Evolutionary conservation across 805 yeast genomes (phyloP), one percentile per base, ranked within the genome.

Genomic region (Barnettozyma sucrosica): DNA sequence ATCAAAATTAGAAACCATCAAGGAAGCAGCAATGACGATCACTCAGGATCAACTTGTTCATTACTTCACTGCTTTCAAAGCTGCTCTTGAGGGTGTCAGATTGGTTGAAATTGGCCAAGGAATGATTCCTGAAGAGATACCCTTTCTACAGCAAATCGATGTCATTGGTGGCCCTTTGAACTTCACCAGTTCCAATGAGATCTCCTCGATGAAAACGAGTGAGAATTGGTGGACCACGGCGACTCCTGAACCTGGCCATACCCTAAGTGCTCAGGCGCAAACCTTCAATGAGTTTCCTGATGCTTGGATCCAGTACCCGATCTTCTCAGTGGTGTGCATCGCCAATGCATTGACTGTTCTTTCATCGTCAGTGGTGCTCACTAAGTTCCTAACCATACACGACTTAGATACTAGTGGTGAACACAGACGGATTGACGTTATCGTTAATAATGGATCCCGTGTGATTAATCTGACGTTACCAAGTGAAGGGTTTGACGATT

Each of bases 91-190:
- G 9, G 54, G 66, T 11, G 61, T 69, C 7, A 53, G 62, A 11
- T 46, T 71, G 20, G 47, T 75, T 16, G 73, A 71, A 43, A 44
- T 74, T 8, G 76, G 74, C 5, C 61, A 64, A 48, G 76, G 75
- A 10, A 58, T 61, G 7, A 56, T 66, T n/a, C 62, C 61, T 5
- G 66, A 62, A 34, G 52, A 51, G 10, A 16, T 37, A 1, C 36
- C 46, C n/a, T 47, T 58, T 2, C 46, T 40, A 2, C 33, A 50
- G 1, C 63, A 64, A 7, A 34, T 54, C 6, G 51, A 59, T 2
- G 65, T 63, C 5, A 50, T 63, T 36, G 61, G 62, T 32, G 67
- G 69, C 5, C 68, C 68, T 8, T 52, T 55, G 18, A 58, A 54
- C 38, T 58, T 57, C 23, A 49, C 53, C 6, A 47, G 65, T n/a